These are phyloP conservation scores for Termitomyces sp. DNA, from an alignment of 768 basidiomycete genomes.

Conservation along the genomic window DNA sequence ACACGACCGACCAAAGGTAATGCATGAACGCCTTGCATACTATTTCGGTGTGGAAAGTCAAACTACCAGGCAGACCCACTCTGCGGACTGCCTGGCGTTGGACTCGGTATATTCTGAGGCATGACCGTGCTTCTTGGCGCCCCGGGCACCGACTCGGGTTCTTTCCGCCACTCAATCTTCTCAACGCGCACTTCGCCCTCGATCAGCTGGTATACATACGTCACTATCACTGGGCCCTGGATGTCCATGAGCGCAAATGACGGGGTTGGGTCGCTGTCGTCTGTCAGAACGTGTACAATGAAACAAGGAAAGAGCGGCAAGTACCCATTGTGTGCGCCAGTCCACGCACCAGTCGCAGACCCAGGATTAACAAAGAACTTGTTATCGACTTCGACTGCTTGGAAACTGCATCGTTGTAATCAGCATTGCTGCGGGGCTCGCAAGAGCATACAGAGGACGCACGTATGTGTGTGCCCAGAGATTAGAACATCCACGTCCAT, in stretches of 20 bases:
- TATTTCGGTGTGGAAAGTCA: too few species aligned
- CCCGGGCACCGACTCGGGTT: slow-evolving; percentile 33
- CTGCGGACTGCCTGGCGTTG: slow-evolving; percentile 20
- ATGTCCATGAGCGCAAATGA: slow-evolving; percentile 98
- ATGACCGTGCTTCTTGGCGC: slow-evolving; percentile 38
- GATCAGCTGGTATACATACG: slow-evolving; percentile 94
- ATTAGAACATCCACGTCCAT: slow-evolving; percentile 98
- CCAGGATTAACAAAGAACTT: slow-evolving; percentile 97
- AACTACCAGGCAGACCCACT: slow-evolving; percentile 4
- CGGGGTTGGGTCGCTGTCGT: slow-evolving; percentile 75
- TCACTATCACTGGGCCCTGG: slow-evolving; percentile 94
- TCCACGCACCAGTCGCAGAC: slow-evolving; percentile 93
- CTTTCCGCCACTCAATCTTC: slow-evolving; percentile 82
- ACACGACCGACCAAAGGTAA: too few species aligned
- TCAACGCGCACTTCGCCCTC: slow-evolving; percentile 93
- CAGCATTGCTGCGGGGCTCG: background rate
- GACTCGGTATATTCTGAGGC: slow-evolving; percentile 48
- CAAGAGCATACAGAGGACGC: slow-evolving; percentile 22
- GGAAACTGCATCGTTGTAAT: slow-evolving; percentile 55
- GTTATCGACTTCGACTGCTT: slow-evolving; percentile 87
- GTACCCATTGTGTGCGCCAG: slow-evolving; percentile 65
- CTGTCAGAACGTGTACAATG: slow-evolving; percentile 4
- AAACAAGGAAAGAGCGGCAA: slow-evolving; percentile 17
- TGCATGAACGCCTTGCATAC: too few species aligned
- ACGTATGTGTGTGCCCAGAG: slow-evolving; percentile 94